Evolutionary conservation across 306 rosid species (phyloP).

Genomic region (Dalbergia oliveri): DNA sequence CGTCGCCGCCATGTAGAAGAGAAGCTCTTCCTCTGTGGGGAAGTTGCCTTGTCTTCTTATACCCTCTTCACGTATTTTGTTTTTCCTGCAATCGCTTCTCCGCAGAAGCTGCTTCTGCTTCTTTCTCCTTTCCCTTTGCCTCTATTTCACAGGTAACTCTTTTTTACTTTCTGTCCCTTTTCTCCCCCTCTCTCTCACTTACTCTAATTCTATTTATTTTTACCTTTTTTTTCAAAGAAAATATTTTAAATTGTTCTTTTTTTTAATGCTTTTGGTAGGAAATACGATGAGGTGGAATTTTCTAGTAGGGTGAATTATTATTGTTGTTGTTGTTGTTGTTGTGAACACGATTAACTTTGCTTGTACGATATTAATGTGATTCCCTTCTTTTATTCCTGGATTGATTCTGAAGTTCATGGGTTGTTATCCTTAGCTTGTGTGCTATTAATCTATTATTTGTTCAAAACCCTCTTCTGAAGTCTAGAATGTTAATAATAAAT

Average conservation of each 20-base stretch:
- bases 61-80: neutral
- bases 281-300: no score
- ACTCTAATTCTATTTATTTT: neutral
- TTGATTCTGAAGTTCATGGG: slow-evolving; percentile 44
- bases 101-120: slow-evolving; percentile 38
- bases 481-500: neutral
- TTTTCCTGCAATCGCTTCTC: neutral
- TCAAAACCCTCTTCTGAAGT: neutral
- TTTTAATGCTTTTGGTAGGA: neutral
- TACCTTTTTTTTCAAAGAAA: neutral
- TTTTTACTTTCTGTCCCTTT: neutral
- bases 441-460: neutral
- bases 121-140: slow-evolving; percentile 15
- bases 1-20: slow-evolving; percentile 37
- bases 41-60: slow-evolving; percentile 21
- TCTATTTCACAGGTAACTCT: slow-evolving; percentile 50
- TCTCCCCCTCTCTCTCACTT: neutral
- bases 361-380: slow-evolving; percentile 32
- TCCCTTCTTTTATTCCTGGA: slow-evolving; percentile 39
- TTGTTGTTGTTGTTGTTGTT: no score
- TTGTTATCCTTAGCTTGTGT: slow-evolving; percentile 46
- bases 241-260: neutral
- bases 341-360: slow-evolving; percentile 18
- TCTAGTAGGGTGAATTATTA: no score
- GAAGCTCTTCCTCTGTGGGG: neutral